These are phyloP conservation scores for Fusarium marasasianum DNA, from an alignment of 2,329 filamentous ascomycete genomes.

Conservation along the genomic window DNA sequence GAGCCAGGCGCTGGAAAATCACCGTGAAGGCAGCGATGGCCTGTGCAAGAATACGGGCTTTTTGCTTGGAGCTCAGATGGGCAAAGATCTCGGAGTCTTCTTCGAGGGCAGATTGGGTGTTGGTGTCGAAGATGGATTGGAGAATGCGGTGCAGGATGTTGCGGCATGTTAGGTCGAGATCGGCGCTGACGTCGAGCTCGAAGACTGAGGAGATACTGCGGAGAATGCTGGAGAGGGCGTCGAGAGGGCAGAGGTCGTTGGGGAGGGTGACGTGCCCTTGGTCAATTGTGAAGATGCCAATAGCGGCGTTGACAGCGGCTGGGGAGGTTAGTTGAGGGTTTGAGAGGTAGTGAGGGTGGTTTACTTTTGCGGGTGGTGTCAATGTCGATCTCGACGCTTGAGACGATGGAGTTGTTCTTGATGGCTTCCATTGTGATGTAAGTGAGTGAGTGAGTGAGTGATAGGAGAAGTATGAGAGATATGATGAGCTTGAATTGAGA, in stretches of 20 bases:
- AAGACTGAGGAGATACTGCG: slow-evolving; percentile 36
- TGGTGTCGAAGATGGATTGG: slow-evolving; percentile 42
- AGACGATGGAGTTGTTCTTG: slow-evolving; percentile 36
- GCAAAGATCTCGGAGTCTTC: slow-evolving; percentile 43
- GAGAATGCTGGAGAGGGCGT: slow-evolving; percentile 36
- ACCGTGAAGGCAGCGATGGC: slow-evolving; percentile 39
- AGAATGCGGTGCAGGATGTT: slow-evolving; percentile 41
- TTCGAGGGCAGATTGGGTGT: slow-evolving; percentile 39
- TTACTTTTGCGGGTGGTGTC: slow-evolving; percentile 26
- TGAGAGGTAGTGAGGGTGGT: neutral
- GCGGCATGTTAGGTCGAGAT: slow-evolving; percentile 39
- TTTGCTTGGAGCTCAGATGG: slow-evolving; percentile 36
- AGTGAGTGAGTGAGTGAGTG: neutral
- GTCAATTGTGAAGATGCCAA: slow-evolving; percentile 36
- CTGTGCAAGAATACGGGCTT: slow-evolving; percentile 39
- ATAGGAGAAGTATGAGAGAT: neutral
- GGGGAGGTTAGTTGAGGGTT: slow-evolving; percentile 15
- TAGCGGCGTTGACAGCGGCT: slow-evolving; percentile 39
- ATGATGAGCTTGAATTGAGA: slow-evolving; percentile 1
- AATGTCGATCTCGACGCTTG: slow-evolving; percentile 29
- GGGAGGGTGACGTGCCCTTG: slow-evolving; percentile 38
- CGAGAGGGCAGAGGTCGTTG: slow-evolving; percentile 38
- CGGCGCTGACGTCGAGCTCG: slow-evolving; percentile 35
- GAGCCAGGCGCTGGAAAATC: slow-evolving; percentile 39
- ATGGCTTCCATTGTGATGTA: slow-evolving; percentile 32